Conservation (phyloP, 352 stramenopile genomes). For the Globisporangium alternatum region DNA sequence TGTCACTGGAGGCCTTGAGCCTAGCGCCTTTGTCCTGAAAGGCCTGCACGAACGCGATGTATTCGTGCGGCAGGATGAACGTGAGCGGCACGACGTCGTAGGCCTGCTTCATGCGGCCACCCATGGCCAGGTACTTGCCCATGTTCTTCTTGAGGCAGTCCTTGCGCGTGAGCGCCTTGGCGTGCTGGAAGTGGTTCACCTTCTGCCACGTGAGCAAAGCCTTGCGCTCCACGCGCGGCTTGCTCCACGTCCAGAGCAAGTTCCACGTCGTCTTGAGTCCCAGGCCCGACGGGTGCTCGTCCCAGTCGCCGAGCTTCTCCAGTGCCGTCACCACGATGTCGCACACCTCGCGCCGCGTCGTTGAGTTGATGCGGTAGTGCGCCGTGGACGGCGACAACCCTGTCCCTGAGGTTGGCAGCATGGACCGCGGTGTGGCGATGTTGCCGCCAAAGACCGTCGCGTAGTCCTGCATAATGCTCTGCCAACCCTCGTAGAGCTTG, state of each 20-base stretch:
- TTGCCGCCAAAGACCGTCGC: slow-evolving; percentile 68
- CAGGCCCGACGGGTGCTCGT: slow-evolving; percentile 71
- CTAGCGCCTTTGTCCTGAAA: slow-evolving; percentile 57
- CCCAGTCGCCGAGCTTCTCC: slow-evolving; percentile 55
- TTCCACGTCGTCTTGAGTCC: slow-evolving; percentile 91
- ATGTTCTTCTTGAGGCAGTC: slow-evolving; percentile 91
- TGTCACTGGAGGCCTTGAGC: slow-evolving; percentile 12
- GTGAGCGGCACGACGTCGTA: slow-evolving; percentile 92
- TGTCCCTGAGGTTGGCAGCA: slow-evolving; percentile 33
- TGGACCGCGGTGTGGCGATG: slow-evolving; percentile 30
- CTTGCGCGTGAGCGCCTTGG: slow-evolving; percentile 90
- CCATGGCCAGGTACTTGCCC: slow-evolving; percentile 55
- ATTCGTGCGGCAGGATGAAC: slow-evolving; percentile 93
- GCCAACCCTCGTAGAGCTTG: slow-evolving; percentile 80
- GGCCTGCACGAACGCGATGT: slow-evolving; percentile 84
- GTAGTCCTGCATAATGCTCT: slow-evolving; percentile 87
- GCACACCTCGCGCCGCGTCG: slow-evolving; percentile 68
- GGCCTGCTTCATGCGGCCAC: slow-evolving; percentile 46
- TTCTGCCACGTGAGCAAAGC: slow-evolving; percentile 91
- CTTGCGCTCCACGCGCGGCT: slow-evolving; percentile 76
- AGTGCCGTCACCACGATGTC: slow-evolving; percentile 78
- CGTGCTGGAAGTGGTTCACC: slow-evolving; percentile 93
- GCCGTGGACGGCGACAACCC: slow-evolving; percentile 39
- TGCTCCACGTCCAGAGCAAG: slow-evolving; percentile 90
- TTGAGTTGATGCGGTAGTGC: slow-evolving; percentile 84